These are phyloP conservation scores for Dioscorea cayenensis DNA, from an alignment of 116 monocot species.

Conservation along the genomic window DNA sequence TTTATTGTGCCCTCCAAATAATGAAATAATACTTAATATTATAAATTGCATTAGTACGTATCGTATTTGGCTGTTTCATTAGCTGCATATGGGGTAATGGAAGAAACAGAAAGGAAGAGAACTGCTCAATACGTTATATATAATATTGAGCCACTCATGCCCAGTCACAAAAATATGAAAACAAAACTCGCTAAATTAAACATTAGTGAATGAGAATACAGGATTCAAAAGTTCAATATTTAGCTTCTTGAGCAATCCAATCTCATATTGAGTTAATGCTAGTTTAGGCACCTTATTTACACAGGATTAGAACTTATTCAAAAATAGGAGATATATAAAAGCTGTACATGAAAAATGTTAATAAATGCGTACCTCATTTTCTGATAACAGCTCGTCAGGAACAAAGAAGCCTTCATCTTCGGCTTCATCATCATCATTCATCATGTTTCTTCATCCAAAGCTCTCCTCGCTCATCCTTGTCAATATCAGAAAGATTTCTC, in stretches of 20 bases:
- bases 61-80: too few species aligned
- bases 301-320: background rate
- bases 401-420: slow-evolving; percentile 94
- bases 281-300: background rate
- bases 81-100: too few species aligned
- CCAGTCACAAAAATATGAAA: too few species aligned
- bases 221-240: background rate
- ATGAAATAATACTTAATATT: background rate
- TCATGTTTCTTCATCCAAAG: slow-evolving; percentile 35
- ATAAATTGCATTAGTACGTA: too few species aligned
- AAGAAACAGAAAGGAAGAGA: too few species aligned
- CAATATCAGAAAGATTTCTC: slow-evolving; percentile 91
- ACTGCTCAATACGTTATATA: too few species aligned
- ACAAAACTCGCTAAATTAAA: too few species aligned
- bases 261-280: background rate
- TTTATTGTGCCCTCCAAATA: background rate
- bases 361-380: slow-evolving; percentile 59
- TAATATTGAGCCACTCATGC: too few species aligned
- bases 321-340: background rate
- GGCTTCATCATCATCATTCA: slow-evolving; percentile 54
- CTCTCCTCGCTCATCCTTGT: slow-evolving; percentile 66
- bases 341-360: background rate
- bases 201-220: background rate
- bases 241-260: background rate
- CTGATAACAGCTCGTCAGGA: slow-evolving; percentile 98